Percentiles rank a stretch among this genome's conserved stretches.
Evolutionary conservation across 2,329 filamentous ascomycete genomes (phyloP).

Genomic region (Aureobasidium subglaciale): DNA sequence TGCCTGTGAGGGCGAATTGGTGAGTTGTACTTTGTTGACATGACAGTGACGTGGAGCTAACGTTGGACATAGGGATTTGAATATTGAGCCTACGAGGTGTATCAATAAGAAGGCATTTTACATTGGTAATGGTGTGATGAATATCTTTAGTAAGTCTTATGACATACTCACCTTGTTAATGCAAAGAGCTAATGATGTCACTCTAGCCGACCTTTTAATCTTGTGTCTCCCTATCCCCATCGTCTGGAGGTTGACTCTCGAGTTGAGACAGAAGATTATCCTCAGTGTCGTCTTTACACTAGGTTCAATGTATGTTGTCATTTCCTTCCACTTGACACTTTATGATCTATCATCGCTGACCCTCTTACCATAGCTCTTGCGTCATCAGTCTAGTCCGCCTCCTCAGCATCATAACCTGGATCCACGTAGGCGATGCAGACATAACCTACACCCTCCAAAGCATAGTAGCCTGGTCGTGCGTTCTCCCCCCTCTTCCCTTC

Average conservation of each 20-base stretch:
- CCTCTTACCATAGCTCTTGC: not conserved
- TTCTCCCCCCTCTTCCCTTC: not conserved
- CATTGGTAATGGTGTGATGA: slow-evolving; percentile 9
- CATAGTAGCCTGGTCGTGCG: slow-evolving; percentile 8
- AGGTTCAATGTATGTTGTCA: slow-evolving; percentile 24
- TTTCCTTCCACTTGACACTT: not conserved
- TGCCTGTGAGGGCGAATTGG: slow-evolving; percentile 1
- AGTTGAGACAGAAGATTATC: slow-evolving; percentile 45
- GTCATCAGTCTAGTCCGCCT: slow-evolving; percentile 12
- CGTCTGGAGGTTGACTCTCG: slow-evolving; percentile 44
- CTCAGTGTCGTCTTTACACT: slow-evolving; percentile 44
- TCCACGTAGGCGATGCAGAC: not conserved
- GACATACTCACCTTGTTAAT: not conserved
- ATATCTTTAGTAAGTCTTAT: slow-evolving; percentile 4
- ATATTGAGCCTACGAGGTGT: not conserved
- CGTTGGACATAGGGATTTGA: not conserved
- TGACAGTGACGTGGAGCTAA: not conserved
- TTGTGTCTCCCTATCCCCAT: slow-evolving; percentile 53
- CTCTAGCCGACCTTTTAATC: slow-evolving; percentile 46
- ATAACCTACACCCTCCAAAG: not conserved
- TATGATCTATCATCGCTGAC: not conserved
- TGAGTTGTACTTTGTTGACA: not conserved
- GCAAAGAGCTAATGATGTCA: not conserved
- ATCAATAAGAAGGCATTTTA: slow-evolving; percentile 9
- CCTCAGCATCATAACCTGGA: slow-evolving; percentile 10